Conservation (phyloP, 495 filamentous ascomycete species). For the Xylona heveae region DNA sequence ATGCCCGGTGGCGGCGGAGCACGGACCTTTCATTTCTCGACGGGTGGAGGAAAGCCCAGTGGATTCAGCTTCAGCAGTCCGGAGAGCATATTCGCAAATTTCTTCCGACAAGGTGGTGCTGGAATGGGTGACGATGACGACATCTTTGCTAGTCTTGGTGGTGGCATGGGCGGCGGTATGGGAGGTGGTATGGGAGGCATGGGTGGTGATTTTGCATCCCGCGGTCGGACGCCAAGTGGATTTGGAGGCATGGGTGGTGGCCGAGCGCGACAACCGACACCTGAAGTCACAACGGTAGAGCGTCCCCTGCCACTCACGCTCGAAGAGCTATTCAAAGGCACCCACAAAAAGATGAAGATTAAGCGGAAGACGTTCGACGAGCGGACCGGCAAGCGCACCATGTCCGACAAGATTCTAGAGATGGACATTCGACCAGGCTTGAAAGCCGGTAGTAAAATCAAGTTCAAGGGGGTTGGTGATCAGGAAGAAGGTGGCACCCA, state of each 20-base stretch:
- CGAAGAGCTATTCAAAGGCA: slow-evolving; percentile 70
- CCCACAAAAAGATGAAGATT: slow-evolving; percentile 89
- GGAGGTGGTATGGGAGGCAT: slow-evolving; percentile 19
- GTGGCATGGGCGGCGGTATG: slow-evolving; percentile 12
- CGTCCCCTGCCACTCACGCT: slow-evolving; percentile 59
- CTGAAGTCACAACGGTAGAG: slow-evolving; percentile 81
- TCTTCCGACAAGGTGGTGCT: slow-evolving; percentile 35
- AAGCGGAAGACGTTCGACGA: slow-evolving; percentile 88
- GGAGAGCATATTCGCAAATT: slow-evolving; percentile 65
- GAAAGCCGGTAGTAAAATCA: slow-evolving; percentile 92
- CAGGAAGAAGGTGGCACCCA: slow-evolving; percentile 95
- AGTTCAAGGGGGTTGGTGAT: slow-evolving; percentile 88
- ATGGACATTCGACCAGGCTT: slow-evolving; percentile 88
- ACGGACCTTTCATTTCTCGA: slow-evolving; percentile 57
- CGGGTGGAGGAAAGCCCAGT: slow-evolving; percentile 22
- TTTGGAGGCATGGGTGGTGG: slow-evolving; percentile 6
- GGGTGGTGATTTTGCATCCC: too few relatives aligned
- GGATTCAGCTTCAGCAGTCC: slow-evolving; percentile 68
- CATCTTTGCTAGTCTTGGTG: slow-evolving; percentile 23
- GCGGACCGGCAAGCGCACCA: slow-evolving; percentile 52
- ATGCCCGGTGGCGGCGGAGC: slow-evolving; percentile 31
- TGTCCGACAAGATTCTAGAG: slow-evolving; percentile 74
- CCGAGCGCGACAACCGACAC: slow-evolving; percentile 23
- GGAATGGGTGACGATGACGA: slow-evolving; percentile 31
- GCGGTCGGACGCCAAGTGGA: slow-evolving; percentile 7